Base-by-base conservation (phyloP, 2,329 filamentous ascomycete species). In the Diaporthe amygdali region DNA sequence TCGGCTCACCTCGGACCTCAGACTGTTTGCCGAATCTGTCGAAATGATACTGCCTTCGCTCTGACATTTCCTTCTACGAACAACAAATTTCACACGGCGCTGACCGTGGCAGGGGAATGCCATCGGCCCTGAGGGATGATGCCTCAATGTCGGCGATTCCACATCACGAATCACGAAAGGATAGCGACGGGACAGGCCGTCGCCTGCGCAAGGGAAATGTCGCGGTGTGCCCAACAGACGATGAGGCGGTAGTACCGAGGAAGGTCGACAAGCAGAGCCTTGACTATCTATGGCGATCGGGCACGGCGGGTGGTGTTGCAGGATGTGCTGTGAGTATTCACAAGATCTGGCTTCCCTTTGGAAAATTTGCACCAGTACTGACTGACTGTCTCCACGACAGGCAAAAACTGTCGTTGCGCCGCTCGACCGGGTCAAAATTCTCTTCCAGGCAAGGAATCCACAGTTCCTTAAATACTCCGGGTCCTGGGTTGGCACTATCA, bases 351-450 rank as follows among this genome's bases (percentile, higher is more conserved):
- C 12, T n/a, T 41, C 30, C 51, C 27, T 39, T 39, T 3, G 5
- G 10, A 49, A 41, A 15, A 14, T 12, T 2, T 39, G 17, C n/a
- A 12, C 30, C 27, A 25, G 34, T 68, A n/a, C n/a, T n/a, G 4
- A 49, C 74, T 78, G 64, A 79, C 54, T 8, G 30, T 20, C 63
- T 9, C 15, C 20, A 15, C 27, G 54, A 66, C 76, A 97, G 95
- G 96, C 93, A 73, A 99, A 99, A 87, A 98, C 96, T 0, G 87
- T 97, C 8, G 97, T 99, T 46, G 96, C 95, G 30, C 96, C 96
- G 30, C 93, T 99, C 74, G 96, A 99, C 83, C 92, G 96, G 75
- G 96, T 99, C 78, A 99, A 99, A 84, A 99, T 99, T 79, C 92
- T 99, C 51, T 98, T 99, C 84, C 96, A 99, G 81, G 93, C 96